Conservation (phyloP, 331 rosid genomes). For the Erythrophleum ivorense region DNA sequence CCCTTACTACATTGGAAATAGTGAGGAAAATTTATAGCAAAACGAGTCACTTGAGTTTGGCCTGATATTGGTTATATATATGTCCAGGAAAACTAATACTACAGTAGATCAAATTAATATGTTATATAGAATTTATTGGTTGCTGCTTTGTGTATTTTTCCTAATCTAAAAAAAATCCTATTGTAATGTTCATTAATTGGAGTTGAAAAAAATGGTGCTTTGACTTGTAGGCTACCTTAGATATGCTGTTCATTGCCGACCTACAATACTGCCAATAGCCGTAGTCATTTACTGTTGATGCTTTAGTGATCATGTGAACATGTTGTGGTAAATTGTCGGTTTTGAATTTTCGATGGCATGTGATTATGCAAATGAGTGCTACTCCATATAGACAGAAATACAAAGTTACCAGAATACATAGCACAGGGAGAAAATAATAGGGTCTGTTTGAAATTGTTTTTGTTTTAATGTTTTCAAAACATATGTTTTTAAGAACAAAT, state of each 20-base stretch:
- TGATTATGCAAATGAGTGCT: background rate
- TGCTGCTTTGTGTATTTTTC: background rate
- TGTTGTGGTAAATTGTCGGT: background rate
- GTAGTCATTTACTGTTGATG: conserved; percentile 8
- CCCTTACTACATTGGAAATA: background rate
- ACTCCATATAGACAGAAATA: background rate
- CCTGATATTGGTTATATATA: conserved; percentile 1
- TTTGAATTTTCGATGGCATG: conserved; percentile 3
- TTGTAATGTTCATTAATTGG: background rate
- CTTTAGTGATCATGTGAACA: conserved; percentile 8
- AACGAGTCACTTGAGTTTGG: background rate
- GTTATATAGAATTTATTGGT: conserved; percentile 14
- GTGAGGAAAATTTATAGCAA: background rate
- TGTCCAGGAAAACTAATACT: background rate
- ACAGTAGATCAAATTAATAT: conserved; percentile 15
- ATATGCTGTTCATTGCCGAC: background rate
- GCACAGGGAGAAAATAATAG: background rate
- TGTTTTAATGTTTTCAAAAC: too few relatives aligned
- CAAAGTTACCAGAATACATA: background rate
- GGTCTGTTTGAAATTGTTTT: too few relatives aligned
- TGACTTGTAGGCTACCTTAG: background rate
- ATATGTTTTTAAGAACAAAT: too few relatives aligned
- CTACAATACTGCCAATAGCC: background rate
- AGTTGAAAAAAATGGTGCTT: background rate
- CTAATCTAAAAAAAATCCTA: background rate